Base-by-base conservation (phyloP, 352 stramenopile genomes). In the Pythium sp. region DNA sequence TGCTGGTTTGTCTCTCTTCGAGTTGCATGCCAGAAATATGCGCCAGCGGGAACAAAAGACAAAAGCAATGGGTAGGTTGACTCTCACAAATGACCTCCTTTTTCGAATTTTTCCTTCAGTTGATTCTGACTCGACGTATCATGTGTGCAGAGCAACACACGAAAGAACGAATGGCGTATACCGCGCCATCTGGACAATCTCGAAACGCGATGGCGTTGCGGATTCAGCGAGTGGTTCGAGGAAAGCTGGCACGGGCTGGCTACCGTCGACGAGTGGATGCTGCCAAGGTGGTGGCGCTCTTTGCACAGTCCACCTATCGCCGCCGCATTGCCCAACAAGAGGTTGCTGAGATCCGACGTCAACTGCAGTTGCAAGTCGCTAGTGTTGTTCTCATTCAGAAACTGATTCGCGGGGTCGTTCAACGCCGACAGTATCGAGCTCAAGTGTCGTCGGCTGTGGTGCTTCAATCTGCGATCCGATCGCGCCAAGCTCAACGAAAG, bases 201-300 rank as follows among this genome's bases (percentile, higher is more conserved):
- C 77, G 82, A 47, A 76, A 77, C 34, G 62, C 78, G 2, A 84
- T 90, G 81, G 81, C 74, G 6, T 71, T 68, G 38, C 70, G 69
- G 3, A 84, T 89, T 67, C 79, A 87, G 54, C 79, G 72, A 7
- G 57, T 62, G 28, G 64, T 76, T n/a, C 76, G 80, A 58, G 77
- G 80, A 11, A 72, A 67, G 3, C 64, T 77, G 15, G 80, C 77
- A n/a, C 80, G 78, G 6, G 51, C 69, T 24, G 58, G 26, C 3
- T 87, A 84, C 62, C 66, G 5, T 43, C 59, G 68, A 8, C 75
- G 73, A 43, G 14, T 72, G 20, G 57, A 71, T 22, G 72, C 69
- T 36, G 75, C 77, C 0, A 64, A 71, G 34, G 32, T 58, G 24
- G 75, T 87, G 43, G 79, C 75, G 0, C 62, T 79, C 41, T 71